Evolutionary conservation across 164 flowering plant genomes (phyloP).

Genomic region (Aristolochia contorta): DNA sequence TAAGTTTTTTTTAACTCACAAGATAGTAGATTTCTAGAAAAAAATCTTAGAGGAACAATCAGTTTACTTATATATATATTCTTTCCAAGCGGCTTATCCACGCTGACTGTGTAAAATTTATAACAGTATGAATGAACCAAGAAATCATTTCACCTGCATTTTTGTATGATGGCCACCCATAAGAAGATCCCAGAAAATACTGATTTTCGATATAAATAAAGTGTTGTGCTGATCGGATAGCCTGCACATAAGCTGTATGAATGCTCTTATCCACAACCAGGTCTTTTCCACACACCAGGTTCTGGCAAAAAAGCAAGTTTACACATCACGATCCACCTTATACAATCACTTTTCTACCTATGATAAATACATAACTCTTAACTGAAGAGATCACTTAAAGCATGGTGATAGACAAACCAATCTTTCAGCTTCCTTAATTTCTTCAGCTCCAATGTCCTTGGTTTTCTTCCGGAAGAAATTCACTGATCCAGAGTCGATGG

Average conservation of each 20-base stretch:
- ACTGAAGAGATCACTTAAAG: too few species aligned
- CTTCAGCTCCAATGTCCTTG: background rate
- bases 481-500: constrained; percentile 82
- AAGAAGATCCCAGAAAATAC: constrained; percentile 56
- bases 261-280: constrained; percentile 68
- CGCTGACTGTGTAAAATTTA: background rate
- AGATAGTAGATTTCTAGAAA: too few species aligned
- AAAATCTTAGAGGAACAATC: too few species aligned
- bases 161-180: constrained; percentile 73
- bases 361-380: too few species aligned
- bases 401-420: constrained; percentile 28
- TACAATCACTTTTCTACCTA: too few species aligned
- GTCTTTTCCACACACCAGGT: constrained; percentile 47
- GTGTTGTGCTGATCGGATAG: constrained; percentile 77
- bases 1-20: too few species aligned
- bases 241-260: constrained; percentile 74
- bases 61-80: too few species aligned
- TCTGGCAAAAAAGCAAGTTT: constrained; percentile 29
- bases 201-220: constrained; percentile 79
- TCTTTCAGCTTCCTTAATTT: constrained; percentile 17
- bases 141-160: constrained; percentile 45
- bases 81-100: background rate
- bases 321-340: too few species aligned
- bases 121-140: background rate
- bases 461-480: constrained; percentile 48